These are phyloP conservation scores for Lecanosticta acicola DNA, from an alignment of 2,329 filamentous ascomycete species.

Conservation along the genomic window DNA sequence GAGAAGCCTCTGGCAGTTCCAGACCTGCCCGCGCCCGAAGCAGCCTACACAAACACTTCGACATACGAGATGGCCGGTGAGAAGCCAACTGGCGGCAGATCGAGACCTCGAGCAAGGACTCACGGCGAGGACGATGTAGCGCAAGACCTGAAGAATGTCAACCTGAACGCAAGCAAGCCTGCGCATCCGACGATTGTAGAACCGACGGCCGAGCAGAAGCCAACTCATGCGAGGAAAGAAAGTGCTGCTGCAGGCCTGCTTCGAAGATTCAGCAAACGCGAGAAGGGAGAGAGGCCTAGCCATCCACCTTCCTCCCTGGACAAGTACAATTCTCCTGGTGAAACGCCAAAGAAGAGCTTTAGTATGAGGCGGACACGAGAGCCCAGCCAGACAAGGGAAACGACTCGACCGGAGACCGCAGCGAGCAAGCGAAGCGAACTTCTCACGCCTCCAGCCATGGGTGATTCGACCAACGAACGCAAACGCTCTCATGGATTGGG, in stretches of 20 bases:
- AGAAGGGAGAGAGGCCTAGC: constrained; percentile 55
- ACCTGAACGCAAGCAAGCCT: constrained; percentile 51
- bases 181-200: constrained; percentile 40
- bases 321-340: constrained; percentile 63
- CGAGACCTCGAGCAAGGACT: constrained; percentile 79
- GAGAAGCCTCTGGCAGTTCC: constrained; percentile 59
- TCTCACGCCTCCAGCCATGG: constrained; percentile 60
- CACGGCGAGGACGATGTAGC: constrained; percentile 89
- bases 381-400: constrained; percentile 36
- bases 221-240: constrained; percentile 65
- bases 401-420: constrained; percentile 51
- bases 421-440: constrained; percentile 55
- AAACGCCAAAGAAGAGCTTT: constrained; percentile 78
- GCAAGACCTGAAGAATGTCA: constrained; percentile 64
- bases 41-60: constrained; percentile 80
- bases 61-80: constrained; percentile 86
- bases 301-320: constrained; percentile 70
- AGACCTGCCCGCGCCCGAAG: constrained; percentile 73
- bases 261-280: constrained; percentile 84
- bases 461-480: constrained; percentile 36
- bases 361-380: constrained; percentile 65
- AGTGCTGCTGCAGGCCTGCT: constrained; percentile 79
- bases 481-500: constrained; percentile 58
- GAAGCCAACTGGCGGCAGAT: constrained; percentile 75
- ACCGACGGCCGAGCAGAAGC: constrained; percentile 31